Conservation (phyloP, 2,329 filamentous ascomycete genomes). For the Beauveria medogensis region DNA sequence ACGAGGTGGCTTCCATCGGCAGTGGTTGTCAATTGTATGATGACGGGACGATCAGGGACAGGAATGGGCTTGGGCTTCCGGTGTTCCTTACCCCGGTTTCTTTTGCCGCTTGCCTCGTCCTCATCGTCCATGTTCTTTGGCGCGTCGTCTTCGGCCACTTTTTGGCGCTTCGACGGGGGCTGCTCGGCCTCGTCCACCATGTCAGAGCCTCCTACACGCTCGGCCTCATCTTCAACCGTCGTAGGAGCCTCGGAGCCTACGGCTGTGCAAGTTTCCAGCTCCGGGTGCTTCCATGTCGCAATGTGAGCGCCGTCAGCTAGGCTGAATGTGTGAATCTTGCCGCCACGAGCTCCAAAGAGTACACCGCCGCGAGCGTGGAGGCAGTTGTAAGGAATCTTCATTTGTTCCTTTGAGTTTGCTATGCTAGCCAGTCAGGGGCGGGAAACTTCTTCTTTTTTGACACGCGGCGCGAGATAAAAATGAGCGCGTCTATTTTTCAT, state of each 20-base stretch:
- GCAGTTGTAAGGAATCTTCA: conserved; percentile 57
- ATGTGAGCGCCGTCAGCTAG: conserved; percentile 49
- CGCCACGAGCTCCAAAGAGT: conserved; percentile 67
- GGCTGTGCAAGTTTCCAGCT: conserved; percentile 27
- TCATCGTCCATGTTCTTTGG: background rate
- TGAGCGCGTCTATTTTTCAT: background rate
- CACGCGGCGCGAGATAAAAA: background rate
- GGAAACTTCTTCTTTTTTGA: background rate
- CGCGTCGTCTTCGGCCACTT: conserved; percentile 18
- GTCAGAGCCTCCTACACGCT: conserved; percentile 11
- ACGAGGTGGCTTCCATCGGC: conserved; percentile 60
- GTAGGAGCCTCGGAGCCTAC: background rate
- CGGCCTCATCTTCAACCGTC: conserved; percentile 12
- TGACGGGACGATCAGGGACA: conserved; percentile 49
- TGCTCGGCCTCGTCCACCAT: conserved; percentile 21
- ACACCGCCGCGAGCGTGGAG: conserved; percentile 47
- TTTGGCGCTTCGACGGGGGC: conserved; percentile 30
- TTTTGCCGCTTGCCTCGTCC: conserved; percentile 20
- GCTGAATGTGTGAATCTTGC: conserved; percentile 60
- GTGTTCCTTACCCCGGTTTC: conserved; percentile 19
- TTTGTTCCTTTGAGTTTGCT: conserved; percentile 15
- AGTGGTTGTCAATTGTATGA: conserved; percentile 61
- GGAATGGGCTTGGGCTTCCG: conserved; percentile 21
- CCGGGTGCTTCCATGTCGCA: conserved; percentile 52
- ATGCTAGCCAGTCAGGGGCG: background rate